phyloP scores from a whole-genome alignment of 805 yeast species.

The Myxozyma geophila region DNA sequence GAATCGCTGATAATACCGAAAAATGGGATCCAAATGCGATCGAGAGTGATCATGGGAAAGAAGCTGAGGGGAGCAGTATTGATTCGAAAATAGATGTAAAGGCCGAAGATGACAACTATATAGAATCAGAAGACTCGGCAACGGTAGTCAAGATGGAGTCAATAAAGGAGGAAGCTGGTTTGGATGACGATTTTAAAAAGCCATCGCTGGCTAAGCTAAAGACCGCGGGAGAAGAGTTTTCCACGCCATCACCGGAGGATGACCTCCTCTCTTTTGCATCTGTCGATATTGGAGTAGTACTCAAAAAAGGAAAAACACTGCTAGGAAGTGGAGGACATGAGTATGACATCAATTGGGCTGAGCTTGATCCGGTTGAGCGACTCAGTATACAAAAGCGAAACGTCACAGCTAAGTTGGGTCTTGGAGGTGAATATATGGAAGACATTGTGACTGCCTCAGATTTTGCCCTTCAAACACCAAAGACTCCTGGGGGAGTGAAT shows the following conservation, averaged over 20 bases:
- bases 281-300: conserved; percentile 47
- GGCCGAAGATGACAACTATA: not conserved
- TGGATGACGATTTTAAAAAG: conserved; percentile 1
- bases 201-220: not conserved
- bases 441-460: conserved; percentile 40
- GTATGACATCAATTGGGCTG: conserved; percentile 48
- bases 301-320: conserved; percentile 52
- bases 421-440: conserved; percentile 50
- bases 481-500: conserved; percentile 7
- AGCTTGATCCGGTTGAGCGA: conserved; percentile 52
- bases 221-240: not conserved
- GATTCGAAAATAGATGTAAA: not conserved
- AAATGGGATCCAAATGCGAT: conserved; percentile 79
- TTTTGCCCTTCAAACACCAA: conserved; percentile 28
- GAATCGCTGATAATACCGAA: conserved; percentile 77
- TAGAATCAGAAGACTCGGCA: not conserved
- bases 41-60: conserved; percentile 3
- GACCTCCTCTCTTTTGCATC: conserved; percentile 43
- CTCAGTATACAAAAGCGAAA: conserved; percentile 57
- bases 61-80: not conserved
- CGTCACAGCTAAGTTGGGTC: conserved; percentile 51
- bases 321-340: conserved; percentile 66
- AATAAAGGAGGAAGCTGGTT: not conserved
- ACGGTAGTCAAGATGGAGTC: not conserved
- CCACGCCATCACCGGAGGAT: conserved; percentile 35